Conservation (phyloP, 1,284 basidiomycete species). For the Microbotryomycetes sp. region DNA sequence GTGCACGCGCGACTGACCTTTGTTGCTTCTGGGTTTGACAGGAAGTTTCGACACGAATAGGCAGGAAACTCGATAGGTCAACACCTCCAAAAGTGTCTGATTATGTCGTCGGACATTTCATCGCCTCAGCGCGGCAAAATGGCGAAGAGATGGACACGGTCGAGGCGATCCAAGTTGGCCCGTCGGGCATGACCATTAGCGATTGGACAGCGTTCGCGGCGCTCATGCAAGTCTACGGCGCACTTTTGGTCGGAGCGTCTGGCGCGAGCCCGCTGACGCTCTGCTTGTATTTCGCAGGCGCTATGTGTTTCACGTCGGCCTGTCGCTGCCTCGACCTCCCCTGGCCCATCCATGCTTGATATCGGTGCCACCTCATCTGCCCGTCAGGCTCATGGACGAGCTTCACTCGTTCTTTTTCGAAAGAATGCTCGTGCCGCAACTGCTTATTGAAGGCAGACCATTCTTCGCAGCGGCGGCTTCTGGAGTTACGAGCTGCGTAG, state of each 20-base stretch:
- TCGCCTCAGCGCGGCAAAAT: constrained; percentile 65
- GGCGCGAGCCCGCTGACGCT: background rate
- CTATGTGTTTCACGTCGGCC: constrained; percentile 66
- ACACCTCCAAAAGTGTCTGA: constrained; percentile 56
- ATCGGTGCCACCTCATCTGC: constrained; percentile 60
- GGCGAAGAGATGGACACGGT: constrained; percentile 65
- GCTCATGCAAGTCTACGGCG: constrained; percentile 58
- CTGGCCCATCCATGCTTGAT: constrained; percentile 82
- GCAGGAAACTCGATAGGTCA: constrained; percentile 47
- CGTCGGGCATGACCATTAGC: constrained; percentile 57
- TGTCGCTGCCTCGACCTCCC: constrained; percentile 69
- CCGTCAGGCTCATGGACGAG: constrained; percentile 64
- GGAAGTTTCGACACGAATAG: constrained; percentile 69
- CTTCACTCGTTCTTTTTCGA: constrained; percentile 88
- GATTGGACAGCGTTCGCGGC: constrained; percentile 91
- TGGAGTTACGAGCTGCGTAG: constrained; percentile 63
- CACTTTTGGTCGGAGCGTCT: background rate
- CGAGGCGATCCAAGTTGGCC: constrained; percentile 59
- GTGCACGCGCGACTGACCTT: constrained; percentile 4
- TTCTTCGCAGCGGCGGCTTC: constrained; percentile 61
- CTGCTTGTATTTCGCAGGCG: constrained; percentile 52
- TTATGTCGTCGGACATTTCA: constrained; percentile 73
- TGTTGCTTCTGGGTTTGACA: constrained; percentile 29
- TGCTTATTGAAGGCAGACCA: constrained; percentile 75
- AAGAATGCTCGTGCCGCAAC: constrained; percentile 82